Evolutionary conservation across 2,329 filamentous ascomycete species (phyloP).

Genomic region (Colletotrichum nymphaeae): DNA sequence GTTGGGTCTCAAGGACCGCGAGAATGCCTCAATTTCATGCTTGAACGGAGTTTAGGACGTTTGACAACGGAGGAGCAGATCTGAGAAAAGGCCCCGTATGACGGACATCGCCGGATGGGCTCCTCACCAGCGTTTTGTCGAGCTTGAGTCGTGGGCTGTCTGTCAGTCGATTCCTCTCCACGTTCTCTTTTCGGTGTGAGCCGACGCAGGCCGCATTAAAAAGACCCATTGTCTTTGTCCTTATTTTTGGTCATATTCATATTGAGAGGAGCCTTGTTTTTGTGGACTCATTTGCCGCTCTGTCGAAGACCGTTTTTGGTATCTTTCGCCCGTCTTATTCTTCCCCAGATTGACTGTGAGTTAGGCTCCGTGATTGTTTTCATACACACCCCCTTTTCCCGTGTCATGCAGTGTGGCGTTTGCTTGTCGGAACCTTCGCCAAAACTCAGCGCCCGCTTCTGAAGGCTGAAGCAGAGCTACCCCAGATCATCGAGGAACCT

Average conservation of each 20-base stretch:
- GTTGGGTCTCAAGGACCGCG: not conserved
- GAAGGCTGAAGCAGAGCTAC: slow-evolving; percentile 8
- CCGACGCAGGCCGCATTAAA: slow-evolving; percentile 28
- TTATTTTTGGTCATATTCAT: not conserved
- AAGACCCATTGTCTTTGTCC: slow-evolving; percentile 16
- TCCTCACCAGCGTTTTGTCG: slow-evolving; percentile 16
- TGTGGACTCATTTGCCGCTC: not conserved
- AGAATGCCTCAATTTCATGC: not conserved
- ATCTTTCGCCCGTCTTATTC: not conserved
- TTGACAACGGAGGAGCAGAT: slow-evolving; percentile 3
- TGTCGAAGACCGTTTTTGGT: not conserved
- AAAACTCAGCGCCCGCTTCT: not conserved
- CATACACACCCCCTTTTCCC: not conserved
- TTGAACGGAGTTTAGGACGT: not conserved
- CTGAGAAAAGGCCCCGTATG: not conserved
- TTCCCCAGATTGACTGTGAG: not conserved
- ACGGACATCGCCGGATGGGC: slow-evolving; percentile 20
- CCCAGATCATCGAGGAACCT: not conserved
- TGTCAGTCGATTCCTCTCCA: not conserved
- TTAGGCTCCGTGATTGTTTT: not conserved
- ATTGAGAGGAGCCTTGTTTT: not conserved
- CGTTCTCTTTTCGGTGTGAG: not conserved
- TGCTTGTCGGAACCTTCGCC: not conserved
- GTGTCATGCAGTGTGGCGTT: not conserved
- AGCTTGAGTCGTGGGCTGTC: not conserved